phyloP scores from a whole-genome alignment of 768 basidiomycete genomes.

The Kwoniella newhampshirensis region DNA sequence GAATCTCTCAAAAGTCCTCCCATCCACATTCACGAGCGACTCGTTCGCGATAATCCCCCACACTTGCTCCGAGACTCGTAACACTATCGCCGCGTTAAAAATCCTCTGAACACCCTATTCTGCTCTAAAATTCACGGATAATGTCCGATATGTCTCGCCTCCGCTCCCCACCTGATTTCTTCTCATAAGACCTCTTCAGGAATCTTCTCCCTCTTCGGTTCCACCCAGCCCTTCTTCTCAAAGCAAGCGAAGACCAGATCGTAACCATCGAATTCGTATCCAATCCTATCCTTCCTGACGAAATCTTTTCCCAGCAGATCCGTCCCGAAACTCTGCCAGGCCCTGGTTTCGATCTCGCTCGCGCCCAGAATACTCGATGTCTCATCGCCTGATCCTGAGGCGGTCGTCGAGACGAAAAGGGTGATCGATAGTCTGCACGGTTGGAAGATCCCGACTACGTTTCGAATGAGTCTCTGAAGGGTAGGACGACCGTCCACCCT shows the following conservation, averaged over 20 bases:
- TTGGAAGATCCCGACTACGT: conserved; percentile 89
- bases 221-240: conserved; percentile 44
- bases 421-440: conserved; percentile 82
- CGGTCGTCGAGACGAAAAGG: conserved; percentile 68
- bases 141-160: too few relatives aligned
- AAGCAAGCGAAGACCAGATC: conserved; percentile 53
- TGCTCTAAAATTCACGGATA: too few relatives aligned
- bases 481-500: conserved; percentile 60
- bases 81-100: too few relatives aligned
- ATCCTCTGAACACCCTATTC: too few relatives aligned
- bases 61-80: too few relatives aligned
- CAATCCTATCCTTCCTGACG: conserved; percentile 90
- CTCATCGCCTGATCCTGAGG: conserved; percentile 21
- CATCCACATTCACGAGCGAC: too few relatives aligned
- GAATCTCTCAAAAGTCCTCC: too few relatives aligned
- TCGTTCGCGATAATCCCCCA: too few relatives aligned
- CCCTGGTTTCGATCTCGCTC: conserved; percentile 64
- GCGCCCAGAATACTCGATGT: conserved; percentile 38
- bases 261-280: conserved; percentile 87
- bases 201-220: conserved; percentile 5
- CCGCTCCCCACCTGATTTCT: too few relatives aligned
- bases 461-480: conserved; percentile 74
- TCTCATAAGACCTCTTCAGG: too few relatives aligned
- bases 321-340: conserved; percentile 59
- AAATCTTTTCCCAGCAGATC: conserved; percentile 58